Evolutionary conservation across 2,329 filamentous ascomycete species (phyloP).

Genomic region (Alternaria sp.): DNA sequence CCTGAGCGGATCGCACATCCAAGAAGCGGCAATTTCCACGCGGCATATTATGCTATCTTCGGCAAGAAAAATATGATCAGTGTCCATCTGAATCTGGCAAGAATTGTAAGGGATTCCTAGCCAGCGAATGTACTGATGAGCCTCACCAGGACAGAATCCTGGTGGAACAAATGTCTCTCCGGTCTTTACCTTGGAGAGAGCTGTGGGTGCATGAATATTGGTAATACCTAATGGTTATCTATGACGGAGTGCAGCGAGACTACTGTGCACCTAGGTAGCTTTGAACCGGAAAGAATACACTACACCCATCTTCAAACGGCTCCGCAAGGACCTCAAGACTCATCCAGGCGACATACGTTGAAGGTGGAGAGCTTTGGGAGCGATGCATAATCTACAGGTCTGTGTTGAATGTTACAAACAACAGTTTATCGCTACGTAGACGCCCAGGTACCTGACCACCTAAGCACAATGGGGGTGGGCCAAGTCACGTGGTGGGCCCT

Average conservation of each 20-base stretch:
- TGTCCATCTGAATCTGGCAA: background rate
- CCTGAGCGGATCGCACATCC: background rate
- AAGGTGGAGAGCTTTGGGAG: background rate
- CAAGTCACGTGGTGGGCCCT: conserved; percentile 23
- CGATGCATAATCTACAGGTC: background rate
- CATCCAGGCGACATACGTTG: background rate
- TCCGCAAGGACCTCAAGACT: background rate
- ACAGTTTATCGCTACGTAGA: background rate
- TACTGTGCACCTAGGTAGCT: background rate
- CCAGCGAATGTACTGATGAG: background rate
- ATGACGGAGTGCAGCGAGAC: background rate
- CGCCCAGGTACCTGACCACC: background rate
- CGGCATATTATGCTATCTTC: conserved; percentile 1
- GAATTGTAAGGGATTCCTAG: background rate
- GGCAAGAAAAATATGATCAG: background rate
- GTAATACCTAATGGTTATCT: background rate
- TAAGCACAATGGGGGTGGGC: background rate
- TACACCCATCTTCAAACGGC: background rate
- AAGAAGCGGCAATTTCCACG: background rate
- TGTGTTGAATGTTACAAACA: too few relatives aligned
- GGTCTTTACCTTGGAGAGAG: background rate
- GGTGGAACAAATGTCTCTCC: too few relatives aligned
- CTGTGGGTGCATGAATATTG: background rate
- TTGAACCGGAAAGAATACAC: background rate
- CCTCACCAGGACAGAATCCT: background rate